These are phyloP conservation scores for Nakazawaea wickerhamii DNA, from an alignment of 805 yeast genomes.

Conservation along the genomic window DNA sequence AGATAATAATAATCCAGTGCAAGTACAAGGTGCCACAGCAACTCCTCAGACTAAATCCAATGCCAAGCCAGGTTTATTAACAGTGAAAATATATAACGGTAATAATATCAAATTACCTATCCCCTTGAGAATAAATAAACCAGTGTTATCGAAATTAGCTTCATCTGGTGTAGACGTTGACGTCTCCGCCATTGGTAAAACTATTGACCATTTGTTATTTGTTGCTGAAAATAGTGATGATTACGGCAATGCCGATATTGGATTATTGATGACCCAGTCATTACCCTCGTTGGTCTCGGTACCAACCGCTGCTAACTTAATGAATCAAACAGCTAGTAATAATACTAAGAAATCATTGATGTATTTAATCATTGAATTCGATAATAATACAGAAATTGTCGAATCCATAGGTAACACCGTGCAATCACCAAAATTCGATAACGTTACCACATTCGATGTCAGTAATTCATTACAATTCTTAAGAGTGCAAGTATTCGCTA, in stretches of 20 bases:
- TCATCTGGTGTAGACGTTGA: constrained; percentile 42
- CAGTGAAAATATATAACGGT: constrained; percentile 72
- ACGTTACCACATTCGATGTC: constrained; percentile 88
- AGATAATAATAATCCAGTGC: constrained; percentile 11
- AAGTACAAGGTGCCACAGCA: constrained; percentile 1
- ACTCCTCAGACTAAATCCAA: not conserved
- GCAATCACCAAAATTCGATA: constrained; percentile 76
- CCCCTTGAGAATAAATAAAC: constrained; percentile 58
- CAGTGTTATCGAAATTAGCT: constrained; percentile 60
- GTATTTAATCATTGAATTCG: constrained; percentile 87
- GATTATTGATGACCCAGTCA: constrained; percentile 19
- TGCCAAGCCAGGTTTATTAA: constrained; percentile 61
- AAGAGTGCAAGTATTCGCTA: constrained; percentile 71
- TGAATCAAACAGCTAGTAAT: constrained; percentile 46
- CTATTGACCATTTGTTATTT: constrained; percentile 25
- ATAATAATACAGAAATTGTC: constrained; percentile 84
- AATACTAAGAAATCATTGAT: constrained; percentile 63
- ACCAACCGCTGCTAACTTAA: constrained; percentile 30
- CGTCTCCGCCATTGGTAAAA: constrained; percentile 24
- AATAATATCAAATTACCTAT: constrained; percentile 66
- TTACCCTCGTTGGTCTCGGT: constrained; percentile 46
- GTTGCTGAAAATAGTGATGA: constrained; percentile 12
- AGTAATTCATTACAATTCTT: constrained; percentile 55
- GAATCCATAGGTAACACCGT: constrained; percentile 85
- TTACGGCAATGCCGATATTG: constrained; percentile 16